phyloP scores from a whole-genome alignment of 2,329 filamentous ascomycete genomes.

The Cladosporium sp. region DNA sequence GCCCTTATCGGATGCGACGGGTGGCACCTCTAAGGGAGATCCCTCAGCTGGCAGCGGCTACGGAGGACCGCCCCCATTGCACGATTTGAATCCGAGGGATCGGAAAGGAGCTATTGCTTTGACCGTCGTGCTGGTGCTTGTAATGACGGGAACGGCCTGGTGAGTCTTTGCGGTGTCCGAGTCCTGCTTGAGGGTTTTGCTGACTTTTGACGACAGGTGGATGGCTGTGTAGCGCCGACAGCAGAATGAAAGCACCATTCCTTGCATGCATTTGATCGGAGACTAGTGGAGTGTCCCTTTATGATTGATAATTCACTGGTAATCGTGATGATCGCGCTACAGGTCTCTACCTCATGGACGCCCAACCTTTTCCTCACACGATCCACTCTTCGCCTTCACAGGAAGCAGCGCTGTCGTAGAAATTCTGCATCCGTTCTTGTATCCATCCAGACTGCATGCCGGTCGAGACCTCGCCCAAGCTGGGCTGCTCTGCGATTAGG shows the following conservation, averaged over 20 bases:
- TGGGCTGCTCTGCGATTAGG: constrained; percentile 19
- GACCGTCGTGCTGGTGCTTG: constrained; percentile 1
- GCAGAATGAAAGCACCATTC: background rate
- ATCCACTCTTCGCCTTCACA: constrained; percentile 14
- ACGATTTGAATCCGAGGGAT: constrained; percentile 43
- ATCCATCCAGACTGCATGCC: constrained; percentile 30
- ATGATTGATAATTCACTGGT: background rate
- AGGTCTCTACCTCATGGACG: background rate
- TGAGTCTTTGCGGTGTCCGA: background rate
- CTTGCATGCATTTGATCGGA: background rate
- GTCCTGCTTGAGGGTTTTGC: background rate
- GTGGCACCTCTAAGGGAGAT: constrained; percentile 54
- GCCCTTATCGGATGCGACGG: constrained; percentile 50
- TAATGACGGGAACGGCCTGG: background rate
- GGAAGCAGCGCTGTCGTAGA: background rate
- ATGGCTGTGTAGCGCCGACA: background rate
- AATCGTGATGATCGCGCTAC: background rate
- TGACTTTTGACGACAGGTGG: background rate
- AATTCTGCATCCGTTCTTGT: constrained; percentile 21
- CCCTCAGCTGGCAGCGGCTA: constrained; percentile 40
- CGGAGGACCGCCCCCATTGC: background rate
- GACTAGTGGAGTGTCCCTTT: background rate
- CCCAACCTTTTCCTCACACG: background rate
- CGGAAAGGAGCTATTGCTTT: constrained; percentile 61
- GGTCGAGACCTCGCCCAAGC: constrained; percentile 23